These are phyloP conservation scores for Paxillus rubicundulus DNA, from an alignment of 768 basidiomycete genomes.

Conservation along the genomic window DNA sequence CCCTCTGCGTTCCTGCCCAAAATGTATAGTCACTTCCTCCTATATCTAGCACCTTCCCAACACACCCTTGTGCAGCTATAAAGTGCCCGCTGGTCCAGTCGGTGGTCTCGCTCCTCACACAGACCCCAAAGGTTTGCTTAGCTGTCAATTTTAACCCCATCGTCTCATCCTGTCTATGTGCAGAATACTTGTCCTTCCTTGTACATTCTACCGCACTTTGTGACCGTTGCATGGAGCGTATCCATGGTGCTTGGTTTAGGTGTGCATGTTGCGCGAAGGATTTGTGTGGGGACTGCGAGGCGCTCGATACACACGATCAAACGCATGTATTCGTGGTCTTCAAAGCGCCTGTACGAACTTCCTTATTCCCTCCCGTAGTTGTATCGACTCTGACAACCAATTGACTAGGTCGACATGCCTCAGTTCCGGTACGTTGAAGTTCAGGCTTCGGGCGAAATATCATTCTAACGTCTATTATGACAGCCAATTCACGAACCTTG, in stretches of 20 bases:
- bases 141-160: not conserved
- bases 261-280: conserved; percentile 88
- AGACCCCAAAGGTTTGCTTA: conserved; percentile 56
- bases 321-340: conserved; percentile 86
- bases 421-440: conserved; percentile 53
- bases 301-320: conserved; percentile 75
- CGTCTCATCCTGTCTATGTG: not conserved
- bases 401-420: conserved; percentile 68
- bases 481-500: conserved; percentile 57
- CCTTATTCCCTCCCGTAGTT: not conserved
- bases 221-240: conserved; percentile 80
- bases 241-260: conserved; percentile 86
- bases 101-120: conserved; percentile 35
- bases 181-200: conserved; percentile 64
- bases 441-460: not conserved
- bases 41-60: conserved; percentile 6
- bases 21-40: conserved; percentile 45
- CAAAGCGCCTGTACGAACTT: conserved; percentile 65
- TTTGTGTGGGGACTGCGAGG: conserved; percentile 82
- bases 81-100: conserved; percentile 55
- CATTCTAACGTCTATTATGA: conserved; percentile 9
- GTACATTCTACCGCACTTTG: conserved; percentile 71
- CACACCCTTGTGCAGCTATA: conserved; percentile 49
- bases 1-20: conserved; percentile 62
- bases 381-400: conserved; percentile 6